Evolutionary conservation across 352 stramenopile genomes (phyloP), one percentile per base, ranked within the genome.

Genomic region (Phytophthora quininea): DNA sequence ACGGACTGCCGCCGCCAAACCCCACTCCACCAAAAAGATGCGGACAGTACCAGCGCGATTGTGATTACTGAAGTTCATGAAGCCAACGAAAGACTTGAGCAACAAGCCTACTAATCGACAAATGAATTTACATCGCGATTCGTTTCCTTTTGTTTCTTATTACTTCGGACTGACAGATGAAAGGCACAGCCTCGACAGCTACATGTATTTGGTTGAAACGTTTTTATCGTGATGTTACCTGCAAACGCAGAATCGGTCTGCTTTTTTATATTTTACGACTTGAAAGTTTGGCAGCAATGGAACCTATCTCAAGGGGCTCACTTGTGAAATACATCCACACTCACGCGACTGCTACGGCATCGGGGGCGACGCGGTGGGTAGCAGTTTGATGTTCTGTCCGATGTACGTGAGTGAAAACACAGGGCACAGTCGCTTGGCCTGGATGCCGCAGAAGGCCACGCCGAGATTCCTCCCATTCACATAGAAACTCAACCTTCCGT

Each of bases 401-500:
- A 90, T 64, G 51, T 77, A 85, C 11, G 87, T 93, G 52, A 91
- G 67, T 7, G 84, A 89, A 48, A 95, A 88, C 3, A 89, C 82
- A 5, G 87, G 85, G 38, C 71, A 82, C 31, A 95, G 71, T 33
- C 76, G 77, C 61, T 88, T 89, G 4, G 73, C 67, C 29, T 76
- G 73, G 56, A 95, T 83, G 50, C 85, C 75, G 30, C 66, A 71
- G 61, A 91, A 95, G 2, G 87, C 85, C 24, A 92, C 73, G 30
- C 87, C 85, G n/a, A 95, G 80, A 61, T 81, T 86, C 54, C 64
- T 74, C 31, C 86, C 83, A 46, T 95, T 95, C 48, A 88, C 76
- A 69, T 91, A 95, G 54, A 95, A 95, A 45, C 74, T 91, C 45
- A 95, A 58, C 27, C 79, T 72, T 3, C 85, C 79, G 30, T 85